Base-by-base conservation (phyloP, 2,329 filamentous ascomycete species). In the Ilyonectria mors-panacis region DNA sequence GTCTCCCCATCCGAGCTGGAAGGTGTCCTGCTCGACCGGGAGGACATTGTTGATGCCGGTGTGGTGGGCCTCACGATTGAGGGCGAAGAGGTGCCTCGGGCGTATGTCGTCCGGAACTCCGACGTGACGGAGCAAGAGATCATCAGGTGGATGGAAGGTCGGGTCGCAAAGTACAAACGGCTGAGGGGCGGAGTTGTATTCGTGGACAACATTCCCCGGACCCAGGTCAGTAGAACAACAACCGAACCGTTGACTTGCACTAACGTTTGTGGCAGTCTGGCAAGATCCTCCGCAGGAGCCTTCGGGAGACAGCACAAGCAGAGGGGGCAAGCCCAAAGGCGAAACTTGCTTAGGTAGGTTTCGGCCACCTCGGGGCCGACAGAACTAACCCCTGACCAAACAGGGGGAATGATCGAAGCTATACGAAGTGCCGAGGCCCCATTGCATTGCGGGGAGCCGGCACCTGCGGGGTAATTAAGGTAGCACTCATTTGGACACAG, bases 111-210 rank as follows among this genome's bases (percentile, higher is more conserved):
- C 6, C 26, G 23, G 15, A 57, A 21, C 23, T 63, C 60, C 1
- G n/a, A 8, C 8, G 53, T 42, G 9, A 56, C 60, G 6, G 60
- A 63, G 44, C 15, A 50, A 13, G 60, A 63, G 2, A 42, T 63
- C 6, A 26, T 39, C 2, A 44, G 51, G 7, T 63, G 51, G 51
- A 28, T 57, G 8, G 44, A 63, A 21, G 33, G 42, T 1, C 39
- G 60, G 12, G 51, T 57, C 19, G 60, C 51, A 12, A 63, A 56
- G 53, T 57, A 63, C 51, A 63, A 63, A 23, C 42, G 60, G 51
- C 60, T 63, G 15, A 48, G 39, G 33, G 60, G 60, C 15, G 60
- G 60, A 13, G 51, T 63, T 6, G 44, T 50, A 35, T 63, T 63
- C 47, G 59, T 63, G 10, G 50, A 63, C 39, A 54, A 23, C 39